phyloP scores from a whole-genome alignment of 2,329 filamentous ascomycete species.

The Xylaria sp. region DNA sequence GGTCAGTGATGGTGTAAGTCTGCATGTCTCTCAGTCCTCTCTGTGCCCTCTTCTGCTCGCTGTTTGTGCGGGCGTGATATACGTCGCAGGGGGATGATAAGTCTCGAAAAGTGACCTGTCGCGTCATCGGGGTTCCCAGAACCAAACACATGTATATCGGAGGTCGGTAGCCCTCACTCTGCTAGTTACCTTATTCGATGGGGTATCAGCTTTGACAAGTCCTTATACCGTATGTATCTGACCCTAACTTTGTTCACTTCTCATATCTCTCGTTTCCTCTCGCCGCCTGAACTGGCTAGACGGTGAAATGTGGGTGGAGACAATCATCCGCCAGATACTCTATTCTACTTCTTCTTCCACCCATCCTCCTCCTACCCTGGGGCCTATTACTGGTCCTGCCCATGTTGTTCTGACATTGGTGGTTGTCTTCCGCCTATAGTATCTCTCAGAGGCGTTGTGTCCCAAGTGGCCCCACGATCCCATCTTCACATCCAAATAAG shows the following conservation, averaged over 20 bases:
- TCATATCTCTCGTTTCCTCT: conserved; percentile 26
- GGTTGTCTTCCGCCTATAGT: conserved; percentile 50
- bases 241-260: conserved; percentile 24
- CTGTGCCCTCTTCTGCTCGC: conserved; percentile 7
- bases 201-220: conserved; percentile 25
- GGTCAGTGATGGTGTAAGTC: conserved; percentile 5
- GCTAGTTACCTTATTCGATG: conserved; percentile 28
- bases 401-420: conserved; percentile 45
- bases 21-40: conserved; percentile 13
- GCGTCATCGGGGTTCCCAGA: conserved; percentile 1
- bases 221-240: conserved; percentile 30
- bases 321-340: conserved; percentile 35
- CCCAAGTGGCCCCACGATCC: conserved; percentile 50
- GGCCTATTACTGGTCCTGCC: conserved; percentile 39
- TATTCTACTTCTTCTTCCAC: conserved; percentile 44
- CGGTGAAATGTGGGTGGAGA: conserved; percentile 37
- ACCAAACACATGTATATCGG: conserved; percentile 18
- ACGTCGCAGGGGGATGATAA: conserved; percentile 23
- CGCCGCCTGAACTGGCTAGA: conserved; percentile 38
- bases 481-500: conserved; percentile 50
- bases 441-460: conserved; percentile 38
- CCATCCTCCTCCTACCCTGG: conserved; percentile 46
- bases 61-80: conserved; percentile 37
- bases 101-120: conserved; percentile 34
- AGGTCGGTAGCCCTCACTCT: conserved; percentile 22